Conservation (phyloP, 1,284 basidiomycete genomes). For the Malassezia sympodialis region DNA sequence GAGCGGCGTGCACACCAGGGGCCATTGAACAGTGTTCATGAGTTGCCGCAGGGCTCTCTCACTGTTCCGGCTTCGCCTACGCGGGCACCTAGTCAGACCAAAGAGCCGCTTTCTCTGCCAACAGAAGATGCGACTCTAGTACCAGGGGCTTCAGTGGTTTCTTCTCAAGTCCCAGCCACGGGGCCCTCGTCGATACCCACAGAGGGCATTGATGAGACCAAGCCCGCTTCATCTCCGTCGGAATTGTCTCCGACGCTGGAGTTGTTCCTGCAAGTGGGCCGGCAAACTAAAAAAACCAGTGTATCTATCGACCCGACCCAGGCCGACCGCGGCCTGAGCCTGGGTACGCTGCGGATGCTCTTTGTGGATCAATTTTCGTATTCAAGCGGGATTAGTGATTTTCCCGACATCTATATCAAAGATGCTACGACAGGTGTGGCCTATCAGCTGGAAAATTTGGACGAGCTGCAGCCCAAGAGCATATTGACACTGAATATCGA, state of each 20-base stretch:
- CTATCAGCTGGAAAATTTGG: slow-evolving; percentile 88
- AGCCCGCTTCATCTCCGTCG: not conserved
- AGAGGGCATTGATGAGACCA: not conserved
- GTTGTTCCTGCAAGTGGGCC: slow-evolving; percentile 79
- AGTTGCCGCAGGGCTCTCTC: not conserved
- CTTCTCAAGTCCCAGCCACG: not conserved
- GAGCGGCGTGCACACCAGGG: not conserved
- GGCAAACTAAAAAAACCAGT: slow-evolving; percentile 77
- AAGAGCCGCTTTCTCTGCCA: not conserved
- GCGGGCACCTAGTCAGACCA: not conserved
- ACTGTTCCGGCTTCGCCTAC: not conserved
- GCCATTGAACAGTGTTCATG: not conserved
- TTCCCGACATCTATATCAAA: slow-evolving; percentile 88
- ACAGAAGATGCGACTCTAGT: not conserved
- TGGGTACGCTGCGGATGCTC: slow-evolving; percentile 66
- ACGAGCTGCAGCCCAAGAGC: slow-evolving; percentile 80
- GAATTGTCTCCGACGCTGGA: not conserved
- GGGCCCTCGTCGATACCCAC: not conserved
- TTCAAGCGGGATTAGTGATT: slow-evolving; percentile 76
- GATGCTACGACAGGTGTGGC: slow-evolving; percentile 81
- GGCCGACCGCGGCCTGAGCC: slow-evolving; percentile 52
- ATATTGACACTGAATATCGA: slow-evolving; percentile 87
- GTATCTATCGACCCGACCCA: slow-evolving; percentile 53
- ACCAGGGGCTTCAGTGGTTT: not conserved
- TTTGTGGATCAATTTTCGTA: slow-evolving; percentile 95